A percentile compares a stretch with the other conserved stretches of the same genome.
phyloP scores from a whole-genome alignment of 345 rosid genomes.

The Citrus unshiu region DNA sequence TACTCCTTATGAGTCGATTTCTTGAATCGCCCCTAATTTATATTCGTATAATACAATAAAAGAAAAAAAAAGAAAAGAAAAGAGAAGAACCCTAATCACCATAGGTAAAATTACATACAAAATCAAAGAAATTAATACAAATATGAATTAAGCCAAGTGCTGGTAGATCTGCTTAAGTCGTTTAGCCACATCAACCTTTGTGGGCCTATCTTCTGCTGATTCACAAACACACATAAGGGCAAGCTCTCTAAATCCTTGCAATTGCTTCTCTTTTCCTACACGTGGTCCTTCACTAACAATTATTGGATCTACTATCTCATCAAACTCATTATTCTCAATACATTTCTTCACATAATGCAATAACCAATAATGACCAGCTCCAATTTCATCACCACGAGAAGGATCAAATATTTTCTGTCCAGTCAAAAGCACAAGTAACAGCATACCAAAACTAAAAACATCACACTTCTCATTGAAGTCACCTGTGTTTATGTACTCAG shows the following conservation, averaged over 20 bases:
- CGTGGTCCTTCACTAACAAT: background rate
- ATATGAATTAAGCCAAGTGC: too few relatives aligned
- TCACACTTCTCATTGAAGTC: slow-evolving; percentile 21
- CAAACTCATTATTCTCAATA: background rate
- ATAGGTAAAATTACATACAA: too few relatives aligned
- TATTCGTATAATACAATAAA: too few relatives aligned
- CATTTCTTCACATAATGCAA: background rate
- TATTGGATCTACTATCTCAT: background rate
- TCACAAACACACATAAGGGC: background rate
- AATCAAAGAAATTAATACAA: too few relatives aligned
- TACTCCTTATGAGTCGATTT: too few relatives aligned
- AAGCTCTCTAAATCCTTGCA: slow-evolving; percentile 1
- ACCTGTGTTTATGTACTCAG: background rate
- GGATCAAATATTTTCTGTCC: background rate
- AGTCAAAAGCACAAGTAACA: slow-evolving; percentile 14
- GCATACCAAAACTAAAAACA: slow-evolving; percentile 22
- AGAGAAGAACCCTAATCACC: too few relatives aligned
- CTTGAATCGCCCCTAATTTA: too few relatives aligned
- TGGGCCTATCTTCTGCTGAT: slow-evolving; percentile 8
- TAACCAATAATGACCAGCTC: too few relatives aligned
- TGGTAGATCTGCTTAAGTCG: slow-evolving; percentile 6
- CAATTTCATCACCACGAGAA: background rate
- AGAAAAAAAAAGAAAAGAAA: too few relatives aligned
- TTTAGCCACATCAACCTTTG: slow-evolving; percentile 19
- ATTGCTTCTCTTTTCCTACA: background rate